Evolutionary conservation across 139 green algal genomes (phyloP).

Genomic region (Picocystis salinarum): DNA sequence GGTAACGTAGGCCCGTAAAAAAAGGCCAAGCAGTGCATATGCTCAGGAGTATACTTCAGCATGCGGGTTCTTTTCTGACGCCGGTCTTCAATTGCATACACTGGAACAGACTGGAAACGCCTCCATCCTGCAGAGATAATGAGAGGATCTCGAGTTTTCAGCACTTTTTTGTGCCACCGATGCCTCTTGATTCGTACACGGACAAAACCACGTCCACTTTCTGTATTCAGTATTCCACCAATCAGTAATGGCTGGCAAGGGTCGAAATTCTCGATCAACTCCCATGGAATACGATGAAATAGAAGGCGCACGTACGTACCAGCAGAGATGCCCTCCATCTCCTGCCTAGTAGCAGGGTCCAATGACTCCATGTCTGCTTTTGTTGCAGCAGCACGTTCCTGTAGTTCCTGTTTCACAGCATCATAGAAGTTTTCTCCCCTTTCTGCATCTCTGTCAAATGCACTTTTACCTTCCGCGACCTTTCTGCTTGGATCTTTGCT

Average conservation of each 20-base stretch:
- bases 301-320: constrained; percentile 74
- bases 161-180: constrained; percentile 50
- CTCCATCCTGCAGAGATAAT: constrained; percentile 81
- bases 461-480: constrained; percentile 10
- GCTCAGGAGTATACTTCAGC: constrained; percentile 95
- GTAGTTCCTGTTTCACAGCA: constrained; percentile 68
- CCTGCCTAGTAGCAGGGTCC: constrained; percentile 35
- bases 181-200: constrained; percentile 51
- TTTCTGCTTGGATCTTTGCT: constrained; percentile 14
- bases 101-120: constrained; percentile 74
- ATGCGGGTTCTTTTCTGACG: constrained; percentile 65
- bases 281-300: constrained; percentile 63
- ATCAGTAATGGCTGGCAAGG: constrained; percentile 61
- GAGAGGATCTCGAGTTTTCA: constrained; percentile 89
- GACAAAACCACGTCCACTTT: constrained; percentile 70
- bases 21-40: constrained; percentile 83
- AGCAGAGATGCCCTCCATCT: constrained; percentile 63
- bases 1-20: constrained; percentile 62
- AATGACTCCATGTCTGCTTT: constrained; percentile 51
- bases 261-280: constrained; percentile 72
- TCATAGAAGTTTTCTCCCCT: constrained; percentile 67
- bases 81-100: constrained; percentile 66
- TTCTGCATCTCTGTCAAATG: constrained; percentile 1
- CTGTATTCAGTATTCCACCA: constrained; percentile 49
- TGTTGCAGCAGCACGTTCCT: constrained; percentile 25